phyloP scores from a whole-genome alignment of 441 rosid species.

The Euphorbia schlechtendalii region DNA sequence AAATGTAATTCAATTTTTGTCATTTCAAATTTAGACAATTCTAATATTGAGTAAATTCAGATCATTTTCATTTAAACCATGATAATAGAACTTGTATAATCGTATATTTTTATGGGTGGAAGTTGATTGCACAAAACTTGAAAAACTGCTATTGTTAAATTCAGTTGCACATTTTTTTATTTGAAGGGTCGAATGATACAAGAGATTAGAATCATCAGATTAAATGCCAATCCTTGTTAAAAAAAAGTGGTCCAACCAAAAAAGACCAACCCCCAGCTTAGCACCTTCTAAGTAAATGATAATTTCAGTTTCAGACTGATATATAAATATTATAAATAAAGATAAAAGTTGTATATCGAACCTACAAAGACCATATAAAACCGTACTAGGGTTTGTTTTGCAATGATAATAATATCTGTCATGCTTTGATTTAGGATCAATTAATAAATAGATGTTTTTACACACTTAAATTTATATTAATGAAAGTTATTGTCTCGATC shows the following conservation, averaged over 20 bases:
- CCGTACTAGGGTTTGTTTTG: background rate
- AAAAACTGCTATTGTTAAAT: background rate
- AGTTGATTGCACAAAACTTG: background rate
- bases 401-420: background rate
- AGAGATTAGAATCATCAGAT: background rate
- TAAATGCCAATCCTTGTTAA: background rate
- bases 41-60: too few species aligned
- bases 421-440: background rate
- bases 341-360: constrained; percentile 14
- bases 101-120: too few species aligned
- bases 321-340: background rate
- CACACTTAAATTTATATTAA: too few species aligned
- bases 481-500: too few species aligned
- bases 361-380: constrained; percentile 12
- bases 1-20: too few species aligned
- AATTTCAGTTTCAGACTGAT: constrained; percentile 7
- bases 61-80: too few species aligned
- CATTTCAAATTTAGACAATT: too few species aligned
- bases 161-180: background rate
- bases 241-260: background rate
- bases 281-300: constrained; percentile 20
- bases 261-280: constrained; percentile 9
- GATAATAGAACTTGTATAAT: too few species aligned
- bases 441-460: too few species aligned
- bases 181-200: background rate